Base-by-base conservation (phyloP, 2,329 filamentous ascomycete species). In the Penicillium griseofulvum region DNA sequence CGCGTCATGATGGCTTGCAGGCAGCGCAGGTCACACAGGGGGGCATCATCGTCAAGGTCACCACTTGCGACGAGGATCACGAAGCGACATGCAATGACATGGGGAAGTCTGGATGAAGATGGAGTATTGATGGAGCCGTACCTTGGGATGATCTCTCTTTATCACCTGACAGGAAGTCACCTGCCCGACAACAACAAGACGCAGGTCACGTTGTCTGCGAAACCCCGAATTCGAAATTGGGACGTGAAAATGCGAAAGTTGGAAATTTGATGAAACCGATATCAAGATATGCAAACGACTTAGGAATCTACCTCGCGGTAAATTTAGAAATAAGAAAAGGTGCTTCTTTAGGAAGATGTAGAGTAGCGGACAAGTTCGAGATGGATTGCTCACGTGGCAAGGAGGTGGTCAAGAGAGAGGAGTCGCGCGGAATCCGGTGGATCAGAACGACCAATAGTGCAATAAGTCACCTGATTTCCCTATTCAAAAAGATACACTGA, bases 101-200 rank as follows among this genome's bases (percentile, higher is more conserved):
- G 56, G 59, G 52, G 55, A 39, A 46, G 55, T 57, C 57, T 52
- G 58, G 49, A 60, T 57, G 58, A 42, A 46, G 48, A 52, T 51
- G 38, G 48, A 58, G 55, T 58, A 33, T 54, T 52, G 64, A 64
- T 56, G 56, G 60, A 58, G 57, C 65, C 54, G 66, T 71, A 68
- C 68, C 69, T 69, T 72, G 69, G 67, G 69, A 73, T 71, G 65
- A 66, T 64, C 64, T 49, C 64, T 70, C 56, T 71, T 65, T 74
- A 75, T 75, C 73, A 75, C 72, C 72, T 75, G 73, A 75, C 73
- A 71, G 63, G 62, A 75, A 72, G 73, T 75, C 72, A 75, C 72
- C 71, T 74, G 71, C 70, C 68, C 67, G 28, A 69, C 67, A 68
- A 71, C 68, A 74, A 71, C 67, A 73, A 68, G 64, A 63, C 48